Evolutionary conservation across 1,139 yeast genomes (phyloP).

Genomic region (Yarrowia galli): DNA sequence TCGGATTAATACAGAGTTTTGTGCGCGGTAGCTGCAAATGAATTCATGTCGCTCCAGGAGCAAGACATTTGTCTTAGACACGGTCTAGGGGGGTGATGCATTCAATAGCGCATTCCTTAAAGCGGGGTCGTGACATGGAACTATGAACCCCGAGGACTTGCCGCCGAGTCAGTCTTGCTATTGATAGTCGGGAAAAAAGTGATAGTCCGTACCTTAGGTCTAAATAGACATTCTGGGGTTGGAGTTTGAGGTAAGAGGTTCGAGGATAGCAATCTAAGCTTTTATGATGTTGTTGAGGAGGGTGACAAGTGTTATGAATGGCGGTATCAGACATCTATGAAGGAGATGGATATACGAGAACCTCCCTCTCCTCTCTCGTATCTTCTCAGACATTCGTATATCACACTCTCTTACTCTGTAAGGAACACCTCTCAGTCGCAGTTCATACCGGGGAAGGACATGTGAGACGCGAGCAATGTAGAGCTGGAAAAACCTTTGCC

Average conservation of each 20-base stretch:
- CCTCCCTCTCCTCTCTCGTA: background rate
- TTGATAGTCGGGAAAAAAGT: background rate
- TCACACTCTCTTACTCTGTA: background rate
- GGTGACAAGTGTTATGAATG: too few species aligned
- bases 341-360: too few species aligned
- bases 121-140: background rate
- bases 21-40: too few species aligned
- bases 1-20: background rate
- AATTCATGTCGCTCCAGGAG: background rate
- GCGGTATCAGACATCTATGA: too few species aligned
- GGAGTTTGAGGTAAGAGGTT: background rate
- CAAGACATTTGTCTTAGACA: background rate
- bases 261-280: conserved; percentile 2
- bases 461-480: background rate
- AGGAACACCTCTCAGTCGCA: too few species aligned
- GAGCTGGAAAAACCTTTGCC: background rate
- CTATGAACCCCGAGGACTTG: background rate
- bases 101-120: background rate
- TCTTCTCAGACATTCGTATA: background rate
- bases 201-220: background rate
- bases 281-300: background rate
- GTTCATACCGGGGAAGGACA: background rate
- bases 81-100: background rate
- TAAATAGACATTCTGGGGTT: conserved; percentile 1
- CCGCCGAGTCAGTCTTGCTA: background rate